Evolutionary conservation across 331 rosid genomes (phyloP).

Genomic region (Pyracantha coccinea): DNA sequence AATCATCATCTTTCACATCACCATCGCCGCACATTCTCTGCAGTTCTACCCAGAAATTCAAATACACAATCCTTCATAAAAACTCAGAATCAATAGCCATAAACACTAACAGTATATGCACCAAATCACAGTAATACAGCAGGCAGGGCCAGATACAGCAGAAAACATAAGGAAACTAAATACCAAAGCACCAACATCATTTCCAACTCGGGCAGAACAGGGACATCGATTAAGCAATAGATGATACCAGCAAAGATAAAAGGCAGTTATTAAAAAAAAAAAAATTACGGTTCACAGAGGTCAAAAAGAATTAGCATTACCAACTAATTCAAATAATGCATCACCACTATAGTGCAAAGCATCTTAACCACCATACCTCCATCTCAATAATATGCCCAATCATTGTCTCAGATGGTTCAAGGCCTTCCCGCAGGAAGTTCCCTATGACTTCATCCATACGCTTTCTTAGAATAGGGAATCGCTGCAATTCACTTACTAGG

Average conservation of each 20-base stretch:
- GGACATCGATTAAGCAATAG: not conserved
- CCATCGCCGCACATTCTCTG: too few relatives aligned
- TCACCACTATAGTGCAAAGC: not conserved
- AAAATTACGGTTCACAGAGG: not conserved
- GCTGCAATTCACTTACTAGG: conserved; percentile 70
- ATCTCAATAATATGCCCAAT: conserved; percentile 82
- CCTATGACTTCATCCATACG: conserved; percentile 88
- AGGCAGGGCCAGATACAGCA: not conserved
- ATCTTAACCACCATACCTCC: conserved; percentile 53
- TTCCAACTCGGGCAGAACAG: not conserved
- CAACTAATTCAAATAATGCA: not conserved
- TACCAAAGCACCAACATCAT: not conserved
- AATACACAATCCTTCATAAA: too few relatives aligned
- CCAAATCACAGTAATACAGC: not conserved
- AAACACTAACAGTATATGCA: not conserved
- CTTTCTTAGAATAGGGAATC: conserved; percentile 87
- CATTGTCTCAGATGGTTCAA: conserved; percentile 86
- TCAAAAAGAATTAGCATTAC: not conserved
- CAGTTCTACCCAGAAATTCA: too few relatives aligned
- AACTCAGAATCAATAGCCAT: too few relatives aligned
- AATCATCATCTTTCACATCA: too few relatives aligned
- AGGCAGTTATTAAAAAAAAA: not conserved
- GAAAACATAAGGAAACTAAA: not conserved
- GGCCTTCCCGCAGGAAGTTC: conserved; percentile 82
- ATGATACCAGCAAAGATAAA: not conserved